Conservation (phyloP, 108 stramenopile genomes). For the Fragilaria crotonensis region DNA sequence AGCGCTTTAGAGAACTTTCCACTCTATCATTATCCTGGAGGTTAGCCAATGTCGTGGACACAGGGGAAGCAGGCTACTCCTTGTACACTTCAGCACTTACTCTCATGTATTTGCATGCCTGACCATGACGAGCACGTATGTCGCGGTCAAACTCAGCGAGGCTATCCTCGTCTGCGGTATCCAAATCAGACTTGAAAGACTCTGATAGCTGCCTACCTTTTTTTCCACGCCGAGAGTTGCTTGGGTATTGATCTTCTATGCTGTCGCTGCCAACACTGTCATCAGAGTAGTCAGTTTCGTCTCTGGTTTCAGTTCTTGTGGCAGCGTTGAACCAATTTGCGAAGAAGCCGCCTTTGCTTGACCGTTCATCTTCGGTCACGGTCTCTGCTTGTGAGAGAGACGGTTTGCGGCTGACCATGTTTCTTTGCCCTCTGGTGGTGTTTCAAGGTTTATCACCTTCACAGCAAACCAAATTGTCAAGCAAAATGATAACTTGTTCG, state of each 20-base stretch:
- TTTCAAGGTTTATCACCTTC: too few species aligned
- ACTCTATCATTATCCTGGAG: constrained; percentile 13
- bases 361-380: neutral
- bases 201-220: neutral
- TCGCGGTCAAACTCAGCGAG: constrained; percentile 20
- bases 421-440: too few species aligned
- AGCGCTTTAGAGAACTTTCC: constrained; percentile 41
- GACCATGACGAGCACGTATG: constrained; percentile 28
- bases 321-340: neutral
- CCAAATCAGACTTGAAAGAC: neutral
- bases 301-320: neutral
- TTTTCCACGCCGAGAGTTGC: neutral
- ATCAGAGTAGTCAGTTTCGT: neutral
- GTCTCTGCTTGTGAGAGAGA: neutral
- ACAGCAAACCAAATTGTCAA: too few species aligned
- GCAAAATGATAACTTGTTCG: too few species aligned
- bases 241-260: neutral
- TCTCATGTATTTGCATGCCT: constrained; percentile 47
- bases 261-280: neutral
- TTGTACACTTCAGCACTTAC: constrained; percentile 16
- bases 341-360: neutral
- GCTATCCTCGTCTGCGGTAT: neutral
- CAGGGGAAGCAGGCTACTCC: neutral
- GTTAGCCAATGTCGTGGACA: neutral
- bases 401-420: too few species aligned